Conservation (phyloP, 2,329 filamentous ascomycete species). For the Fonsecaea monophora region DNA sequence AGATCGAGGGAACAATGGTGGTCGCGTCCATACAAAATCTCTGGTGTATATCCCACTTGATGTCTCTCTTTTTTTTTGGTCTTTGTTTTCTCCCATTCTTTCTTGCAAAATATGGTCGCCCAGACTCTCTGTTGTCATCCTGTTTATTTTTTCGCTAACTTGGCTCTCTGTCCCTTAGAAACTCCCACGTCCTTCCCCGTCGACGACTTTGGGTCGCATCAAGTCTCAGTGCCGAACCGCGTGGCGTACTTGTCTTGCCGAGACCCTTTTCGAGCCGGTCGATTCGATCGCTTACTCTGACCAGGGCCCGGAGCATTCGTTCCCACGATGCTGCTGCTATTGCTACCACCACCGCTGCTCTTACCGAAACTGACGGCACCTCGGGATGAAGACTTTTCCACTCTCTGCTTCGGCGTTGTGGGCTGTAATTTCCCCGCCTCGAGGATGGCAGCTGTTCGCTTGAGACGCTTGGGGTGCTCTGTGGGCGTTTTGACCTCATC, state of each 20-base stretch:
- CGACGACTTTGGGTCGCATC: not conserved
- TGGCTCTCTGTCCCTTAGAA: not conserved
- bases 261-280: constrained; percentile 27
- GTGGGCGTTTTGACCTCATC: constrained; percentile 10
- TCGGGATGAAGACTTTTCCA: constrained; percentile 14
- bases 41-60: no score
- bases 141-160: not conserved
- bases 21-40: no score
- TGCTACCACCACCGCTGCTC: constrained; percentile 2
- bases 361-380: constrained; percentile 15
- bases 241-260: constrained; percentile 27
- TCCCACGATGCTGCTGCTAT: constrained; percentile 22
- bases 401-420: constrained; percentile 1
- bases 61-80: no score
- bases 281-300: constrained; percentile 20
- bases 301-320: constrained; percentile 34
- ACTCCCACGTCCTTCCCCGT: not conserved
- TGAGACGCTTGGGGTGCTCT: constrained; percentile 23
- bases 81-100: no score
- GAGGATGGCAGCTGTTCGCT: constrained; percentile 25
- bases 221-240: constrained; percentile 19
- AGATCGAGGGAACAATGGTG: no score
- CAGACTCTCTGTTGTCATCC: no score
- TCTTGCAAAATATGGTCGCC: no score
- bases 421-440: constrained; percentile 18